A percentile compares a stretch with the other conserved stretches of the same genome.
Conservation (phyloP, 116 monocot species). For the Iris pallida region DNA sequence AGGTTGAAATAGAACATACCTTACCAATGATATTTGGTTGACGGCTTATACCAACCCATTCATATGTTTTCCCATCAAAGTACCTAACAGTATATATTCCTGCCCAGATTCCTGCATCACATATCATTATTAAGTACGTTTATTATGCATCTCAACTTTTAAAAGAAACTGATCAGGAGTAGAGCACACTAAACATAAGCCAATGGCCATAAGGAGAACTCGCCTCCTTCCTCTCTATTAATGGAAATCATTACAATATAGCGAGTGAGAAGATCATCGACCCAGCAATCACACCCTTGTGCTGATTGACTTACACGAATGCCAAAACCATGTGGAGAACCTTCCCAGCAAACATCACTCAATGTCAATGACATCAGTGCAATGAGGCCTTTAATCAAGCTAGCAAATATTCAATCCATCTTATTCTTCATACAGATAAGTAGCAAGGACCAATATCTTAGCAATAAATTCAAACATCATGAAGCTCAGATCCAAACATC, state of each 20-base stretch:
- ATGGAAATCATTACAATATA: constrained; percentile 67
- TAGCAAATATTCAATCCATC: too few species aligned
- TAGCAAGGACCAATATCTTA: too few species aligned
- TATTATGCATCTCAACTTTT: too few species aligned
- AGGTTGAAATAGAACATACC: constrained; percentile 36
- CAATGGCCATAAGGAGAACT: constrained; percentile 76
- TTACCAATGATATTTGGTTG: constrained; percentile 90
- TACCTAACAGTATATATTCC: constrained; percentile 87
- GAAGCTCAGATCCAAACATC: too few species aligned
- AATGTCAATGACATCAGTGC: too few species aligned
- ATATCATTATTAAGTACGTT: too few species aligned
- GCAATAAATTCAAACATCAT: too few species aligned
- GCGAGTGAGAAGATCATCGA: constrained; percentile 90
- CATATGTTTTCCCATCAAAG: constrained; percentile 91
- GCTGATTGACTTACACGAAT: constrained; percentile 51
- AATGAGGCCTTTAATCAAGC: too few species aligned
- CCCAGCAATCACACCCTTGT: constrained; percentile 76
- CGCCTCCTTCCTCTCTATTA: constrained; percentile 36
- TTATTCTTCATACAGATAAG: too few species aligned
- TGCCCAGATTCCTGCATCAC: constrained; percentile 83
- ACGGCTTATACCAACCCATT: constrained; percentile 93
- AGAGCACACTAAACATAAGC: too few species aligned
- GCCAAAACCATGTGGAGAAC: constrained; percentile 67
- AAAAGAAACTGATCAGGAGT: too few species aligned
- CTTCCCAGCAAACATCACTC: constrained; percentile 48